These are phyloP conservation scores for Metschnikowia kofuensis DNA, from an alignment of 805 yeast species.

Conservation along the genomic window DNA sequence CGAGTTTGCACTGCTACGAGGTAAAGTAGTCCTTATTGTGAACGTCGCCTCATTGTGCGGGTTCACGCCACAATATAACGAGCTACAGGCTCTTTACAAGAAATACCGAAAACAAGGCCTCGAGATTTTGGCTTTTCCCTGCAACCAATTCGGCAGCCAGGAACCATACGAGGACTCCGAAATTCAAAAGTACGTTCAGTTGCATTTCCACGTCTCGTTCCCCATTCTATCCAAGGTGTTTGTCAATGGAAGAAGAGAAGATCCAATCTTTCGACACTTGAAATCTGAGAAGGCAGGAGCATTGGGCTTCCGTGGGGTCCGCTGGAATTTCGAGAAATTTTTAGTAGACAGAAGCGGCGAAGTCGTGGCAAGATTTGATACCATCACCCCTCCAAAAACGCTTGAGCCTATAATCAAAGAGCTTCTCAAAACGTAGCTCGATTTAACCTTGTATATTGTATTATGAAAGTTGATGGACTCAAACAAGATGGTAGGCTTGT, in stretches of 20 bases:
- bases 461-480: too few relatives aligned
- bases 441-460: too few relatives aligned
- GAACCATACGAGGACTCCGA: conserved; percentile 60
- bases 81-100: conserved; percentile 64
- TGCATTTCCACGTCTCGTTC: conserved; percentile 31
- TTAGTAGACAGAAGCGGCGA: conserved; percentile 55
- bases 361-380: conserved; percentile 59
- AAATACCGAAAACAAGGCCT: conserved; percentile 64
- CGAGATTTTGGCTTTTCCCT: conserved; percentile 79
- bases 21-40: conserved; percentile 25
- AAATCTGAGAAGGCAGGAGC: conserved; percentile 26
- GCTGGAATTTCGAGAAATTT: conserved; percentile 83
- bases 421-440: conserved; percentile 10
- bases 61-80: conserved; percentile 45
- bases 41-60: conserved; percentile 25
- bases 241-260: conserved; percentile 35
- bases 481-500: too few relatives aligned
- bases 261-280: conserved; percentile 29
- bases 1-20: conserved; percentile 14
- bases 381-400: conserved; percentile 64
- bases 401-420: conserved; percentile 37
- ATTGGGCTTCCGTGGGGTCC: conserved; percentile 45
- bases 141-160: conserved; percentile 84
- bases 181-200: conserved; percentile 21
- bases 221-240: conserved; percentile 36